Evolutionary conservation across 768 basidiomycete genomes (phyloP), one percentile per base, ranked within the genome.

Genomic region (Pisolithus microcarpus): DNA sequence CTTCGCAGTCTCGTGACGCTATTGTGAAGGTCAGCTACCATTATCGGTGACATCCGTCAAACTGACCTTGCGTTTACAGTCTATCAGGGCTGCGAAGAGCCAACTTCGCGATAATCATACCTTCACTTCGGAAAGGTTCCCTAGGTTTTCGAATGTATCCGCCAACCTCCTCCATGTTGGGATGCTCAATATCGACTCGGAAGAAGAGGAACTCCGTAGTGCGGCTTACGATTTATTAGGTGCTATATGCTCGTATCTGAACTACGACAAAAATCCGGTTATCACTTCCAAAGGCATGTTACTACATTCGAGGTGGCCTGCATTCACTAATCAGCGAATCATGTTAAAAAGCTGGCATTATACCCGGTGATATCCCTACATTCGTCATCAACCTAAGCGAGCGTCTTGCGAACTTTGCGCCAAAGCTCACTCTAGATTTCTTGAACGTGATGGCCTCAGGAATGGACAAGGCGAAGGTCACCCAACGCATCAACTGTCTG

Each of bases 121-220:
- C 26, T 64, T 73, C 1, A 68, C 79, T 7, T 67, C 77, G 4
- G 87, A 87, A 53, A 75, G 88, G 8, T 82, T 85, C 56, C 80
- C 86, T 7, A 76, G 87, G 48, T 84, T 90, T 53, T 87, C 84
- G 3, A 93, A 92, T 59, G 84, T 92, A 18, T 85, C 89, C 7
- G 87, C 91, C 0, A 86, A 88, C 0, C 68, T 96, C 43, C 72
- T 95, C n/a, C 92, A 93, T 58, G 78, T 91, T 28, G 88, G 89
- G 18, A 76, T 96, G 66, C 74, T 91, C 15, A 90, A 85, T 55
- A 74, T 92, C 24, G 82, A 84, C 53, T 73, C 79, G 15, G 75
- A 79, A 21, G 86, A 91, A 50, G 85, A 89, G 54, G 80, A 82
- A 50, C 75, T 94, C n/a, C 79, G 91, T 4, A 72, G 76, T 31